Percentiles rank a stretch among this genome's conserved stretches.
These are phyloP conservation scores for Colletotrichum ledebouriae DNA, from an alignment of 2,329 filamentous ascomycete species.

Conservation along the genomic window DNA sequence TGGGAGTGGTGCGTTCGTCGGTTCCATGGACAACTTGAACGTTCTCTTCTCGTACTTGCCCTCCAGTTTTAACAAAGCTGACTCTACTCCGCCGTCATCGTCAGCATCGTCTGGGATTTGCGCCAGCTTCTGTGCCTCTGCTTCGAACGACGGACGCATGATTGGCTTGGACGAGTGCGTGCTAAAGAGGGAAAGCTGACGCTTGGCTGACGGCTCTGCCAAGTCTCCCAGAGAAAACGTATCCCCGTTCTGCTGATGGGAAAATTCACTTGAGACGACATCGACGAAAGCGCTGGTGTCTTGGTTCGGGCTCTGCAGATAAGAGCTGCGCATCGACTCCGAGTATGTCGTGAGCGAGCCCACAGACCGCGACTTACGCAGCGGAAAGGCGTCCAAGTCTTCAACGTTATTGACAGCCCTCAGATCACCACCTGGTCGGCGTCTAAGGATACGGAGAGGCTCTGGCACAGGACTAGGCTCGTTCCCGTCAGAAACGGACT, in stretches of 20 bases:
- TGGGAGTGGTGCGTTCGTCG: constrained; percentile 46
- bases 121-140: constrained; percentile 87
- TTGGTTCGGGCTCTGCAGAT: constrained; percentile 57
- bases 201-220: constrained; percentile 61
- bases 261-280: constrained; percentile 59
- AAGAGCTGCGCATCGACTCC: constrained; percentile 72
- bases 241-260: constrained; percentile 54
- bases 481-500: constrained; percentile 62
- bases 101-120: constrained; percentile 86
- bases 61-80: constrained; percentile 92
- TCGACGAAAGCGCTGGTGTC: constrained; percentile 60
- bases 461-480: constrained; percentile 59
- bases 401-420: constrained; percentile 76
- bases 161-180: constrained; percentile 73
- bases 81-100: constrained; percentile 89
- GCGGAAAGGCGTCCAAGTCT: constrained; percentile 65
- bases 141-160: constrained; percentile 85
- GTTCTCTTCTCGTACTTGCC: constrained; percentile 79
- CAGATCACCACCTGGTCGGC: constrained; percentile 81
- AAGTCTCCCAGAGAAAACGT: constrained; percentile 72
- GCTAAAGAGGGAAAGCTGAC: constrained; percentile 68
- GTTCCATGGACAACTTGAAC: constrained; percentile 57
- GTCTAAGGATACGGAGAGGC: constrained; percentile 74
- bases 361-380: constrained; percentile 69
- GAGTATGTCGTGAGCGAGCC: constrained; percentile 72